Evolutionary conservation across 768 basidiomycete genomes (phyloP).

Genomic region (Sarcodon aspratus): DNA sequence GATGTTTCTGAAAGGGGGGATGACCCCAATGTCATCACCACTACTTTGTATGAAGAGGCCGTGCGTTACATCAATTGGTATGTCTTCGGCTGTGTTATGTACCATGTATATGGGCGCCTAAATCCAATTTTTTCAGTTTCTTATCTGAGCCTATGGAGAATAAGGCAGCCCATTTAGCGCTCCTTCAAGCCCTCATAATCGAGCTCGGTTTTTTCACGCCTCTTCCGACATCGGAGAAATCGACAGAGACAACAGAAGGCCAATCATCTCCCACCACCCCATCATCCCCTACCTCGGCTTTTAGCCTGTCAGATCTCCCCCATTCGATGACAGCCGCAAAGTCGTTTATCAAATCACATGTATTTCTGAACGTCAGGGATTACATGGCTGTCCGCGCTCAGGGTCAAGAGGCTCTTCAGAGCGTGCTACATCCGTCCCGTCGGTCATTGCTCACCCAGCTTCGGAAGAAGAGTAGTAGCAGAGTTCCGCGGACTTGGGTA

Average conservation of each 20-base stretch:
- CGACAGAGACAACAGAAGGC: not conserved
- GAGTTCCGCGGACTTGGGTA: conserved; percentile 40
- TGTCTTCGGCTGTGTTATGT: conserved; percentile 16
- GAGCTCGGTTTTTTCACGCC: conserved; percentile 46
- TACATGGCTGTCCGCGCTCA: conserved; percentile 57
- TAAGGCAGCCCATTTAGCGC: conserved; percentile 36
- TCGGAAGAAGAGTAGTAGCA: conserved; percentile 28
- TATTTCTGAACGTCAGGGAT: conserved; percentile 62
- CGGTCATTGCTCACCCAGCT: conserved; percentile 53
- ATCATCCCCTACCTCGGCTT: conserved; percentile 18
- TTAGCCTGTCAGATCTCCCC: conserved; percentile 37
- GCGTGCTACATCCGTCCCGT: conserved; percentile 51
- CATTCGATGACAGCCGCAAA: conserved; percentile 55
- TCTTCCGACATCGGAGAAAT: not conserved
- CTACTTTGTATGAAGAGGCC: conserved; percentile 45
- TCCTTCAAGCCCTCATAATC: conserved; percentile 65
- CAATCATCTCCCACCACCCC: conserved; percentile 1
- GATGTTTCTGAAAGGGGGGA: conserved; percentile 35
- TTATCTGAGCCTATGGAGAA: conserved; percentile 34
- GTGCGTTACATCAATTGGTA: conserved; percentile 50
- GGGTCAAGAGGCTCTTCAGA: conserved; percentile 49
- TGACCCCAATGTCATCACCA: conserved; percentile 14
- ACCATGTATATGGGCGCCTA: not conserved
- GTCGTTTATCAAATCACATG: conserved; percentile 50
- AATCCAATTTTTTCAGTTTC: conserved; percentile 1